phyloP scores from a whole-genome alignment of 805 yeast genomes.

The Torulaspora indica region DNA sequence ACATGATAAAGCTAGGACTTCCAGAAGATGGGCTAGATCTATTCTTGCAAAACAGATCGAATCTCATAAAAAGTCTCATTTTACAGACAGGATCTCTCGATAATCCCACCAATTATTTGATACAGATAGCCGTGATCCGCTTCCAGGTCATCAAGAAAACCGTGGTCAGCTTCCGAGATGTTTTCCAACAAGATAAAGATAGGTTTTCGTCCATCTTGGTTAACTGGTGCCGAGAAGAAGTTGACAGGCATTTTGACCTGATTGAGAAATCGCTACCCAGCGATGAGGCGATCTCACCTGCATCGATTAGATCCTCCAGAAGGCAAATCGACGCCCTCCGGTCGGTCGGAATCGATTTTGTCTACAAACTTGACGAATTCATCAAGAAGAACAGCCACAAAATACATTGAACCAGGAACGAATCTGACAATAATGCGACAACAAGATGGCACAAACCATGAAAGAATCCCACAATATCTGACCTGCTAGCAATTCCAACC shows the following conservation, averaged over 20 bases:
- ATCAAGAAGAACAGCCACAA: conserved; percentile 25
- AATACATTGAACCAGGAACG: conserved; percentile 3
- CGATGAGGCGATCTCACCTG: conserved; percentile 48
- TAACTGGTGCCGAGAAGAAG: conserved; percentile 70
- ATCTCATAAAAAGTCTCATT: conserved; percentile 44
- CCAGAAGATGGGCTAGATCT: conserved; percentile 47
- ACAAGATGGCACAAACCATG: too few relatives aligned
- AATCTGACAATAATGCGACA: too few relatives aligned
- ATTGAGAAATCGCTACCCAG: conserved; percentile 67
- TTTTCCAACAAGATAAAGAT: conserved; percentile 41
- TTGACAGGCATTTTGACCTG: conserved; percentile 52
- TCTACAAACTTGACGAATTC: conserved; percentile 52
- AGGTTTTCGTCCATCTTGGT: conserved; percentile 54
- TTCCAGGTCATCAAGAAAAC: conserved; percentile 60
- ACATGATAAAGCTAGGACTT: conserved; percentile 40
- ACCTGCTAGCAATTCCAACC: too few relatives aligned
- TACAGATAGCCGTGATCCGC: conserved; percentile 58
- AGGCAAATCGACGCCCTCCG: conserved; percentile 61
- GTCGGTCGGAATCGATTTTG: conserved; percentile 67
- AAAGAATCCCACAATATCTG: too few relatives aligned
- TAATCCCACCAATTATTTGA: conserved; percentile 55
- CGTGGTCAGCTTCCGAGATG: conserved; percentile 47
- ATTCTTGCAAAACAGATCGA: conserved; percentile 46
- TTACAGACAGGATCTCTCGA: conserved; percentile 43
- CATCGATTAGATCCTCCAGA: conserved; percentile 52